Conservation (phyloP, 768 basidiomycete species). For the Psilocybe tampanensis region DNA sequence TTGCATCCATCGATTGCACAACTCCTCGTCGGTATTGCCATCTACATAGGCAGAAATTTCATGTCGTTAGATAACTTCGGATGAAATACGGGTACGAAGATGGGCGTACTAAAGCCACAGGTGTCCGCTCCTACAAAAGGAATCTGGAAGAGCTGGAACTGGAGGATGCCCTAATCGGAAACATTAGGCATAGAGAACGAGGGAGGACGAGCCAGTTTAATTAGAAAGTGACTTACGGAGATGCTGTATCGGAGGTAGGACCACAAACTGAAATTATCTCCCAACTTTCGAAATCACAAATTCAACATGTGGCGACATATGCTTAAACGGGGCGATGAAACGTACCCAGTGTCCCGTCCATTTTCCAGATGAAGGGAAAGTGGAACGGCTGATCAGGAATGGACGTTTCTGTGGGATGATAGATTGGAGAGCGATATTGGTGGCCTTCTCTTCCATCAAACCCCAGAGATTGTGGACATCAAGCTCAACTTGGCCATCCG, state of each 20-base stretch:
- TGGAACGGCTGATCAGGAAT: slow-evolving; percentile 71
- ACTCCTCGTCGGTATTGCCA: slow-evolving; percentile 76
- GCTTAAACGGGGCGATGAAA: slow-evolving; percentile 2
- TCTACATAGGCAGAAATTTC: slow-evolving; percentile 23
- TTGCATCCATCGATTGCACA: slow-evolving; percentile 87
- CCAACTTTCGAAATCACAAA: slow-evolving; percentile 50
- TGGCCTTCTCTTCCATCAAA: slow-evolving; percentile 69
- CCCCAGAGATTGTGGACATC: slow-evolving; percentile 77
- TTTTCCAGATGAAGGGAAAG: slow-evolving; percentile 66
- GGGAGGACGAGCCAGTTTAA: slow-evolving; percentile 13
- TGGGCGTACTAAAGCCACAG: slow-evolving; percentile 60
- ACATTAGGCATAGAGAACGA: slow-evolving; percentile 4
- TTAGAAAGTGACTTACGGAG: slow-evolving; percentile 29
- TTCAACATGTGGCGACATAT: slow-evolving; percentile 16
- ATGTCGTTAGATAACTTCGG: slow-evolving; percentile 14
- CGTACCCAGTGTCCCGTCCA: slow-evolving; percentile 77
- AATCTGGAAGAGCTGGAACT: slow-evolving; percentile 84
- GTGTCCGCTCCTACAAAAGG: slow-evolving; percentile 86
- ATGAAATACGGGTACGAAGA: slow-evolving; percentile 16
- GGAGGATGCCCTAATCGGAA: slow-evolving; percentile 62
- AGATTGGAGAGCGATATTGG: slow-evolving; percentile 57
- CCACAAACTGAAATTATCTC: slow-evolving; percentile 81
- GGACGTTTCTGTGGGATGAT: slow-evolving; percentile 64
- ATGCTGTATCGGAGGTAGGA: slow-evolving; percentile 70
- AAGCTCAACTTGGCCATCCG: slow-evolving; percentile 60